These are phyloP conservation scores for Schizochytrium sp. DNA, from an alignment of 108 stramenopile genomes.

Conservation along the genomic window DNA sequence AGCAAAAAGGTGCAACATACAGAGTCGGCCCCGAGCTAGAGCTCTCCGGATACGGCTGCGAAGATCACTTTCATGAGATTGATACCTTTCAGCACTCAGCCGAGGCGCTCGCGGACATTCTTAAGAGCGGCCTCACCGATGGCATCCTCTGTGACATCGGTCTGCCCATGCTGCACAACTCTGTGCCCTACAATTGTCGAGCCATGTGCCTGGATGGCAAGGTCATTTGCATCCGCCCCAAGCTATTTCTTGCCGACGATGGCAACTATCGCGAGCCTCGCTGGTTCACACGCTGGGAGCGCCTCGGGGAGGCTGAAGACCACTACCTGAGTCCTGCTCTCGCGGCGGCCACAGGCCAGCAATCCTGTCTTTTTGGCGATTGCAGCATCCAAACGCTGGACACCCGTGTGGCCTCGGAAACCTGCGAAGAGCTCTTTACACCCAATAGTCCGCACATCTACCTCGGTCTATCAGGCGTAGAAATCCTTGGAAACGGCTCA, in stretches of 20 bases:
- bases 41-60: slow-evolving; percentile 91
- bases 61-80: slow-evolving; percentile 90
- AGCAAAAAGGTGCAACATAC: slow-evolving; percentile 67
- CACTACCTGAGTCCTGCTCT: slow-evolving; percentile 41
- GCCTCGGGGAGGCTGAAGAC: slow-evolving; percentile 23
- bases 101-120: slow-evolving; percentile 63
- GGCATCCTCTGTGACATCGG: slow-evolving; percentile 89
- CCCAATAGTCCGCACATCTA: slow-evolving; percentile 77
- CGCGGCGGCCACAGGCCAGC: slow-evolving; percentile 47
- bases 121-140: slow-evolving; percentile 66
- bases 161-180: slow-evolving; percentile 72
- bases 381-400: slow-evolving; percentile 55
- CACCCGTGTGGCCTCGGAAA: slow-evolving; percentile 76
- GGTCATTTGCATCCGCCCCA: slow-evolving; percentile 78
- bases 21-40: slow-evolving; percentile 93
- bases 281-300: slow-evolving; percentile 78
- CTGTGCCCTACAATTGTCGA: slow-evolving; percentile 89
- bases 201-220: slow-evolving; percentile 64
- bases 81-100: slow-evolving; percentile 93
- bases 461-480: slow-evolving; percentile 74
- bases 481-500: slow-evolving; percentile 88
- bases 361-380: slow-evolving; percentile 60
- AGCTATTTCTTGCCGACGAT: slow-evolving; percentile 76
- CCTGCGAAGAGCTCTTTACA: slow-evolving; percentile 97
- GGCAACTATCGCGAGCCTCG: slow-evolving; percentile 94